A percentile compares a stretch with the other conserved stretches of the same genome.
phyloP scores from a whole-genome alignment of 768 basidiomycete genomes.

The Lactarius trivialis region DNA sequence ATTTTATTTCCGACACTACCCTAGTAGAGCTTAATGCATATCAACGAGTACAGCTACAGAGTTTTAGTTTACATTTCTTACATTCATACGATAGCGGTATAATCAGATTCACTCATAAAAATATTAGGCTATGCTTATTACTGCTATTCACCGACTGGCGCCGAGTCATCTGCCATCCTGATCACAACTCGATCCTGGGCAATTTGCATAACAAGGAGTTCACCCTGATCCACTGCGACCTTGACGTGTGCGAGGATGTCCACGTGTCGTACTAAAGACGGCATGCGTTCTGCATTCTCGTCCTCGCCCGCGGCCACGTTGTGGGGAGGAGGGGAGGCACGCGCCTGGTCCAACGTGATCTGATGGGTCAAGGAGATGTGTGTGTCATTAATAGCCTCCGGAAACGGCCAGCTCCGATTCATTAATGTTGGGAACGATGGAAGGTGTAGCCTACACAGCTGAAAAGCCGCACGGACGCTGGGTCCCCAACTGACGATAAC shows the following conservation, averaged over 20 bases:
- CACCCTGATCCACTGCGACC: conserved; percentile 5
- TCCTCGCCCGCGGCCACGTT: neutral
- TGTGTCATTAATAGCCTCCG: neutral
- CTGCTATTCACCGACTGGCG: neutral
- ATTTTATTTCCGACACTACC: conserved; percentile 6
- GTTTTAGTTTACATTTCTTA: conserved; percentile 13
- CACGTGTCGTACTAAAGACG: neutral
- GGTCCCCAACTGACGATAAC: conserved; percentile 63
- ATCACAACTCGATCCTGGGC: conserved; percentile 8
- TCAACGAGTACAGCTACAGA: neutral
- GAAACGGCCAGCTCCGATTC: conserved; percentile 1
- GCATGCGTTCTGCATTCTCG: neutral
- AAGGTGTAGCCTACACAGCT: conserved; percentile 48
- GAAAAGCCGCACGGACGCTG: conserved; percentile 23
- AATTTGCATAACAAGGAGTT: conserved; percentile 17
- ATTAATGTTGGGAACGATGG: conserved; percentile 24
- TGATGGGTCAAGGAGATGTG: conserved; percentile 14
- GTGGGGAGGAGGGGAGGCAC: neutral
- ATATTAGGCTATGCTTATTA: neutral
- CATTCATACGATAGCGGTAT: neutral
- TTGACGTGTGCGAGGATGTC: conserved; percentile 13
- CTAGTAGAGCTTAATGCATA: conserved; percentile 10
- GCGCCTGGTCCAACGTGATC: conserved; percentile 16
- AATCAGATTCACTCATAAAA: conserved; percentile 1
- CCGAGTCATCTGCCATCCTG: neutral